phyloP scores from a whole-genome alignment of 2,329 filamentous ascomycete genomes.

The Colletotrichum gigasporum region DNA sequence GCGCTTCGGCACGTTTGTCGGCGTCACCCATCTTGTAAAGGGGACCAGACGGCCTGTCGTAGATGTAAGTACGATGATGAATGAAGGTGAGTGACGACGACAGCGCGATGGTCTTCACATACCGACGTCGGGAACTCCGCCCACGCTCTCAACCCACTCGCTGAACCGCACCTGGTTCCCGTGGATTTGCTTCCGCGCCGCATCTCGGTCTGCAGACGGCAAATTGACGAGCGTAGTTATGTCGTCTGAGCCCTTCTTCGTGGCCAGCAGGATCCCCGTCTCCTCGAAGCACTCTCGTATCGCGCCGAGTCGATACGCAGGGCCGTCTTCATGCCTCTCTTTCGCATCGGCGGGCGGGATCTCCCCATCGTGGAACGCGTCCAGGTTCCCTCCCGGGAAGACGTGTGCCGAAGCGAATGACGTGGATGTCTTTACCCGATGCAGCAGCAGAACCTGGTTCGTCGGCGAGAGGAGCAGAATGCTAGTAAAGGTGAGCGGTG shows the following conservation, averaged over 20 bases:
- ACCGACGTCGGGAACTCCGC: conserved; percentile 74
- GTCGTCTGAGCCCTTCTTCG: conserved; percentile 39
- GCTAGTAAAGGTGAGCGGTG: conserved; percentile 30
- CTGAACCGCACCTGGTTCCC: conserved; percentile 70
- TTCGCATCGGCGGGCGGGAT: conserved; percentile 56
- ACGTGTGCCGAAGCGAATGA: conserved; percentile 94
- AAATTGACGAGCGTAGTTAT: conserved; percentile 69
- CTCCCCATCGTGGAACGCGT: conserved; percentile 77
- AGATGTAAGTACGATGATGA: background rate
- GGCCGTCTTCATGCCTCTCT: conserved; percentile 74
- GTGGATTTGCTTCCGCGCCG: conserved; percentile 76
- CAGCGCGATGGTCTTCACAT: conserved; percentile 34
- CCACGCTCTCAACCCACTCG: conserved; percentile 68
- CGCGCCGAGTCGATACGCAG: conserved; percentile 81
- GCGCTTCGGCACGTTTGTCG: conserved; percentile 73
- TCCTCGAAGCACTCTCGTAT: conserved; percentile 96
- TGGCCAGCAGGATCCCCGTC: conserved; percentile 85
- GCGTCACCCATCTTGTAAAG: conserved; percentile 94
- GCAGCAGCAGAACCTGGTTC: conserved; percentile 89
- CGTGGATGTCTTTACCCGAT: conserved; percentile 82
- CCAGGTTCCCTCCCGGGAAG: conserved; percentile 91
- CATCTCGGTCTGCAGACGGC: conserved; percentile 66
- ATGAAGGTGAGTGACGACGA: background rate
- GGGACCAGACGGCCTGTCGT: conserved; percentile 72
- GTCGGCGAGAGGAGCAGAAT: conserved; percentile 85